Conservation (phyloP, 208 protist genomes). For the Kentomonas sorsogonicus region DNA sequence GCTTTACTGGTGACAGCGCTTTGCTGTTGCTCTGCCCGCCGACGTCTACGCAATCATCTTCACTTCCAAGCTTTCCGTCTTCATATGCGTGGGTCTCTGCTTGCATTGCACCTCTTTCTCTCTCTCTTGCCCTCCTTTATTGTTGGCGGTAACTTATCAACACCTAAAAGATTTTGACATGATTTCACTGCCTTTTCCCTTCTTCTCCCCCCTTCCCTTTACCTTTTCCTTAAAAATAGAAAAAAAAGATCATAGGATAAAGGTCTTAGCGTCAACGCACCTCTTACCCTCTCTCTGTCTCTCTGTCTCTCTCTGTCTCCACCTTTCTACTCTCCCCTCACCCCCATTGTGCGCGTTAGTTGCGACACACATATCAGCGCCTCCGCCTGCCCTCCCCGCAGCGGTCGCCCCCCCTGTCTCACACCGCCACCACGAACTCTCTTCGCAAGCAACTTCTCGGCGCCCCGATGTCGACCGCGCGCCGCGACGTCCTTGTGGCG, state of each 20-base stretch:
- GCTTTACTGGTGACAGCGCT: too few relatives aligned
- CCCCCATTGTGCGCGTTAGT: too few relatives aligned
- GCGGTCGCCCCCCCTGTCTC: too few relatives aligned
- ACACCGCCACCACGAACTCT: neutral
- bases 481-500: slow-evolving; percentile 63
- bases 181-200: neutral
- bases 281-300: slow-evolving; percentile 4
- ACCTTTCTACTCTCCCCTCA: slow-evolving; percentile 9
- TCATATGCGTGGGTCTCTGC: too few relatives aligned
- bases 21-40: too few relatives aligned
- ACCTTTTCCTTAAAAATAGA: neutral
- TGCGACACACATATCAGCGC: too few relatives aligned
- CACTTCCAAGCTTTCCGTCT: too few relatives aligned
- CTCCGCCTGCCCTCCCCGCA: too few relatives aligned
- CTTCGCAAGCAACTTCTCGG: slow-evolving; percentile 4
- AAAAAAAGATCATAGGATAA: neutral
- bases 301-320: slow-evolving; percentile 5
- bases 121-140: too few relatives aligned
- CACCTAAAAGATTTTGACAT: neutral
- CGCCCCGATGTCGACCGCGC: slow-evolving; percentile 71
- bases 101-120: too few relatives aligned
- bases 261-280: too few relatives aligned
- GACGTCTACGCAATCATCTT: too few relatives aligned
- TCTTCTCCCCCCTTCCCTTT: slow-evolving; percentile 4
- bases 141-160: neutral